Evolutionary conservation across 345 rosid species (phyloP).

Genomic region (Linum usitatissimum): DNA sequence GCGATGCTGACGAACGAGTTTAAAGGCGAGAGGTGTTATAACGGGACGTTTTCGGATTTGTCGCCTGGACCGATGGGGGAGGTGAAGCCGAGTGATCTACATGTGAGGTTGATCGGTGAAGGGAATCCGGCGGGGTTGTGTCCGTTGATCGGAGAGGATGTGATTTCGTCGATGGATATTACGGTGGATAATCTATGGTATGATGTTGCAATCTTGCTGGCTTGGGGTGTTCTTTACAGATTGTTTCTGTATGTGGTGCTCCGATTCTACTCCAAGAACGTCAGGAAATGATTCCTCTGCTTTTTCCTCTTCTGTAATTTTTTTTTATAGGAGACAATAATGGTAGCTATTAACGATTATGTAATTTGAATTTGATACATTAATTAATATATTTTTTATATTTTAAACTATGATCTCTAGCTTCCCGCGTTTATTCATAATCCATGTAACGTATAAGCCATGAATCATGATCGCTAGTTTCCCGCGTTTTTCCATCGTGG

Average conservation of each 20-base stretch:
- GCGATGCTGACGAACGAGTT: conserved; percentile 46
- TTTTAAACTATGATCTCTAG: no score
- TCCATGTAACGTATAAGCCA: no score
- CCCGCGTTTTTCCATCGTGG: no score
- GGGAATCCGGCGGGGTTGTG: conserved; percentile 5
- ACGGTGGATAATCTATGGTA: conserved; percentile 32
- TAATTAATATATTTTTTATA: no score
- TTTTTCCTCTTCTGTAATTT: no score
- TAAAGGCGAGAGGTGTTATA: conserved; percentile 27
- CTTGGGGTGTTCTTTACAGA: conserved; percentile 52
- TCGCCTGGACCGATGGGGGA: conserved; percentile 52
- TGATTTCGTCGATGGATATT: conserved; percentile 36
- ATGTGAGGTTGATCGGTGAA: neutral
- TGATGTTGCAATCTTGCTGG: conserved; percentile 40
- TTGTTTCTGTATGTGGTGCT: conserved; percentile 44
- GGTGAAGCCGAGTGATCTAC: conserved; percentile 19
- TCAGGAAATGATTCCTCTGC: conserved; percentile 30
- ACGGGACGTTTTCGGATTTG: conserved; percentile 22
- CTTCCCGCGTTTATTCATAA: no score
- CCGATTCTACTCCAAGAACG: conserved; percentile 44
- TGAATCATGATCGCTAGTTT: no score
- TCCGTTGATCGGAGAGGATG: conserved; percentile 39
- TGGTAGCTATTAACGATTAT: no score
- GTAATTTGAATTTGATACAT: no score
- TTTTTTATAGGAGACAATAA: no score